Conservation (phyloP, 1,284 basidiomycete genomes). For the Rhodofomes roseus region DNA sequence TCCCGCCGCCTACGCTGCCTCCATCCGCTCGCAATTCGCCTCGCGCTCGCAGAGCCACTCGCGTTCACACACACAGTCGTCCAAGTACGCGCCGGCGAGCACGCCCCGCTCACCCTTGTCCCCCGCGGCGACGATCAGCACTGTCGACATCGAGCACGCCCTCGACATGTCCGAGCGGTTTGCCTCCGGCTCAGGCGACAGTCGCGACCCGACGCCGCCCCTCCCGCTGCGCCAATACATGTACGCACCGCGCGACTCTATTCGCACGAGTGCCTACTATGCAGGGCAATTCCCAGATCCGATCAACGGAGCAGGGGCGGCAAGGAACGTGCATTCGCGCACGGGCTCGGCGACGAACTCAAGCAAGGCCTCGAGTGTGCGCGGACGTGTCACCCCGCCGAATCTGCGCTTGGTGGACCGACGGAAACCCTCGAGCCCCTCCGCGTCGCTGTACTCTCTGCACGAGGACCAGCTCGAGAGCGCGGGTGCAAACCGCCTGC, state of each 20-base stretch:
- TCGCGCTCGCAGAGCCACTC: not conserved
- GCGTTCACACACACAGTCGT: slow-evolving; percentile 5
- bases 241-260: slow-evolving; percentile 12
- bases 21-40: not conserved
- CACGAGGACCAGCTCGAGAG: not conserved
- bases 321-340: slow-evolving; percentile 3
- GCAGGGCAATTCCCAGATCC: slow-evolving; percentile 12
- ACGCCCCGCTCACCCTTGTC: not conserved
- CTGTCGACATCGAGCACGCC: slow-evolving; percentile 50
- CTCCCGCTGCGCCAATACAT: slow-evolving; percentile 12
- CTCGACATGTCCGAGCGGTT: slow-evolving; percentile 46
- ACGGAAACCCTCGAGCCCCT: not conserved
- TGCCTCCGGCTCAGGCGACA: slow-evolving; percentile 10
- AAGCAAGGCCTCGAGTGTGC: not conserved
- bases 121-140: slow-evolving; percentile 21
- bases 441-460: not conserved
- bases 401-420: not conserved
- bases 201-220: slow-evolving; percentile 7
- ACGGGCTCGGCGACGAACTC: slow-evolving; percentile 3
- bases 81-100: slow-evolving; percentile 1
- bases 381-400: not conserved
- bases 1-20: slow-evolving; percentile 7
- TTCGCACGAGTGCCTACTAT: slow-evolving; percentile 21
- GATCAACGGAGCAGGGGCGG: slow-evolving; percentile 2
- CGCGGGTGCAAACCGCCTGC: not conserved